A percentile compares a stretch with the other conserved stretches of the same genome.
Conservation (phyloP, 306 rosid genomes). For the Sesbania bispinosa region DNA sequence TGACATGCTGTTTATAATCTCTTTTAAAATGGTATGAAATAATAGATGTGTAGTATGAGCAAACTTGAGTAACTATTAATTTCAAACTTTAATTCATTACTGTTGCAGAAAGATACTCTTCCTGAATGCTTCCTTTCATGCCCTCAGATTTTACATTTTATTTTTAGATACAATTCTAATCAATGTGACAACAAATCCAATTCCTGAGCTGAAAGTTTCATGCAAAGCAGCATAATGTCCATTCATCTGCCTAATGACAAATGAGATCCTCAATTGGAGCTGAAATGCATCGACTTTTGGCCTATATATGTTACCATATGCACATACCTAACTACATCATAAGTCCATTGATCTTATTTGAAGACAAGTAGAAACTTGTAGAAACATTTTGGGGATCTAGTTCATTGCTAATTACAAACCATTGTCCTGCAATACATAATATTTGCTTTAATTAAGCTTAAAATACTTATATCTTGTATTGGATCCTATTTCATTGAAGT, state of each 20-base stretch:
- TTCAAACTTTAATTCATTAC: neutral
- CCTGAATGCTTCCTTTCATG: neutral
- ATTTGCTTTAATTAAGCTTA: conserved; percentile 2
- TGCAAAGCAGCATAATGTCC: too few species aligned
- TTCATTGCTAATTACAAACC: conserved; percentile 9
- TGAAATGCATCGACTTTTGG: too few species aligned
- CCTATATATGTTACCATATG: too few species aligned
- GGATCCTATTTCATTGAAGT: neutral
- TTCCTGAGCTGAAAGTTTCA: too few species aligned
- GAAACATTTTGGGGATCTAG: neutral
- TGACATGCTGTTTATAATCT: neutral
- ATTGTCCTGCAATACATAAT: neutral
- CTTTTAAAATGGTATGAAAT: neutral
- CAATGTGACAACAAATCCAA: neutral
- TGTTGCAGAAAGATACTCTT: neutral
- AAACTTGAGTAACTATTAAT: neutral
- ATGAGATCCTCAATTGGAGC: too few species aligned
- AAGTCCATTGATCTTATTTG: neutral
- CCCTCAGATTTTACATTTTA: neutral
- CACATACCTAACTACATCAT: neutral
- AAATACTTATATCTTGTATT: neutral
- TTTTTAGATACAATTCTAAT: neutral
- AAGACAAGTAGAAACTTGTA: neutral
- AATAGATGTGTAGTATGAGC: neutral
- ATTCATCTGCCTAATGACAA: too few species aligned